Conservation (phyloP, 2,329 filamentous ascomycete species). For the Corynespora cassiicola region DNA sequence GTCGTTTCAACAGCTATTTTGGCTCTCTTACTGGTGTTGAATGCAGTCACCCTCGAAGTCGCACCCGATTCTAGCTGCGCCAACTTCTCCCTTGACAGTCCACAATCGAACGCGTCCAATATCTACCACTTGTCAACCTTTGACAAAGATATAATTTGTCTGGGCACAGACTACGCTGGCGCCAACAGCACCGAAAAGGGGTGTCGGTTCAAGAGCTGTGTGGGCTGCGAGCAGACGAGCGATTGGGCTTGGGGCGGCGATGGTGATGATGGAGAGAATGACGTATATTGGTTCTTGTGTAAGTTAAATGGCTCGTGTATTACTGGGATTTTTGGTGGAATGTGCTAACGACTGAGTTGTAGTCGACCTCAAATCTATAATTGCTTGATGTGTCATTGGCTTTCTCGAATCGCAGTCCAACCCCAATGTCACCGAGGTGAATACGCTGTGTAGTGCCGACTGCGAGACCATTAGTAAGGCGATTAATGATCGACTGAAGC, state of each 20-base stretch:
- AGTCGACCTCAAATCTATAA: slow-evolving; percentile 8
- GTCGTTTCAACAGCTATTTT: too few species aligned
- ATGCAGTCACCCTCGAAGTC: too few species aligned
- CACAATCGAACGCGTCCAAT: slow-evolving; percentile 4
- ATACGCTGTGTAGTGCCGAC: not conserved
- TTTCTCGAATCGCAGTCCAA: slow-evolving; percentile 7
- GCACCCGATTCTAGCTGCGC: slow-evolving; percentile 6
- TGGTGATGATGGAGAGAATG: slow-evolving; percentile 2
- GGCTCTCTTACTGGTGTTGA: too few species aligned
- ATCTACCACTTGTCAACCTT: slow-evolving; percentile 1
- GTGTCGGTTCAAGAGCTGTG: slow-evolving; percentile 7
- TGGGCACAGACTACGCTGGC: slow-evolving; percentile 7
- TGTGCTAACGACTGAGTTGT: too few species aligned
- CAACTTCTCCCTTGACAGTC: slow-evolving; percentile 6
- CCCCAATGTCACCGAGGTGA: slow-evolving; percentile 1
- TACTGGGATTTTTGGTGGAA: too few species aligned
- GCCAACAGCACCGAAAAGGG: slow-evolving; percentile 4
- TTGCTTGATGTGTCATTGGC: slow-evolving; percentile 8
- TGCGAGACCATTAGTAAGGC: slow-evolving; percentile 5
- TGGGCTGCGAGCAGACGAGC: slow-evolving; percentile 8
- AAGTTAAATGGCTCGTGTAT: not conserved
- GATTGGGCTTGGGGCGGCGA: not conserved
- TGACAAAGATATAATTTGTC: slow-evolving; percentile 6
- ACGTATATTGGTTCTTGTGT: slow-evolving; percentile 13
- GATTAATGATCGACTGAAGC: not conserved